Evolutionary conservation across 1,284 basidiomycete species (phyloP).

Genomic region (Xerocomus cyaneibrunnescens): DNA sequence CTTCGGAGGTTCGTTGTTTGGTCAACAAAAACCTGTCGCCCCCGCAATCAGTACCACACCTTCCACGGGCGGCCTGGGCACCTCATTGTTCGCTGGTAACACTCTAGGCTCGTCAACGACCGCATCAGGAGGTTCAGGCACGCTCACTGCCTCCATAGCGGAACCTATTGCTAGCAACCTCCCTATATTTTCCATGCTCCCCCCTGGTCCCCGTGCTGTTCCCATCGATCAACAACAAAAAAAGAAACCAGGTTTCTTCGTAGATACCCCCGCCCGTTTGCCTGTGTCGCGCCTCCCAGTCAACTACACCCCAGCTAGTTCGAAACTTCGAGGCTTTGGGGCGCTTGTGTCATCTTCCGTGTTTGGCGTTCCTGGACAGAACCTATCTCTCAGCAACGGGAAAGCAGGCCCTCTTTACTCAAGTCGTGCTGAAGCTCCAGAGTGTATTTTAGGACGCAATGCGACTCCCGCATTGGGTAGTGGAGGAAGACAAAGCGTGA

Average conservation of each 20-base stretch:
- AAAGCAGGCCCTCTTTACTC: conserved; percentile 53
- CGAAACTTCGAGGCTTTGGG: conserved; percentile 71
- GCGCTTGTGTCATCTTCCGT: conserved; percentile 41
- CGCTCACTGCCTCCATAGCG: conserved; percentile 82
- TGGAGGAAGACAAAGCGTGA: conserved; percentile 81
- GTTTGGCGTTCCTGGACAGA: conserved; percentile 31
- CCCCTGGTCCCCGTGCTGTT: conserved; percentile 62
- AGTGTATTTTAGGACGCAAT: conserved; percentile 54
- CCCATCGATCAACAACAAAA: conserved; percentile 61
- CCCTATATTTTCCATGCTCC: conserved; percentile 72
- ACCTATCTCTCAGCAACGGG: conserved; percentile 50
- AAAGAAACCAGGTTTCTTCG: conserved; percentile 71
- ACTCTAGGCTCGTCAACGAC: conserved; percentile 43
- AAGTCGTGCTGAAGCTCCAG: conserved; percentile 50
- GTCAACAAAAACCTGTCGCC: conserved; percentile 39
- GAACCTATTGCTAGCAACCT: conserved; percentile 88
- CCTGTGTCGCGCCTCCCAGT: conserved; percentile 59
- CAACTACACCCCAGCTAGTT: conserved; percentile 62
- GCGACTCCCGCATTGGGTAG: conserved; percentile 72
- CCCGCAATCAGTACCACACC: conserved; percentile 35
- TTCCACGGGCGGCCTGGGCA: conserved; percentile 44
- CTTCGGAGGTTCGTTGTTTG: conserved; percentile 46
- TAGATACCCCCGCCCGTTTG: conserved; percentile 65
- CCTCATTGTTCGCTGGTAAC: conserved; percentile 49
- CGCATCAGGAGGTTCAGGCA: conserved; percentile 47